Conservation (phyloP, 2,329 filamentous ascomycete species). For the Exophiala dermatitidis region DNA sequence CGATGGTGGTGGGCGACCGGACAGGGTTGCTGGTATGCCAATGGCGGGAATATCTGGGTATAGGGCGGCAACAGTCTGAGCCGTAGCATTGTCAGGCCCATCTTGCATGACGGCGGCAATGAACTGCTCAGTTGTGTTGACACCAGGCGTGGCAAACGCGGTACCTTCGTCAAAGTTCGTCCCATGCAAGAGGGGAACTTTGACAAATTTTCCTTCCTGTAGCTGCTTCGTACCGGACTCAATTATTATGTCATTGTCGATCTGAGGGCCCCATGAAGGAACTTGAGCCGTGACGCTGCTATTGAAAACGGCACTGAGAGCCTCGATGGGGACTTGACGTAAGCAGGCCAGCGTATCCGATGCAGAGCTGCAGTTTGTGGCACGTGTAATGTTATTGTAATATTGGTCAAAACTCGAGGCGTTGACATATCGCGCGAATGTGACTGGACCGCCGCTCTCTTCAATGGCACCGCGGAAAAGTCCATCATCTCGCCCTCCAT, state of each 20-base stretch:
- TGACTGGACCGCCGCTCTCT: slow-evolving; percentile 41
- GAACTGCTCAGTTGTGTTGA: slow-evolving; percentile 52
- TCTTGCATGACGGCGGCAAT: slow-evolving; percentile 34
- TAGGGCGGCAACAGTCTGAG: slow-evolving; percentile 36
- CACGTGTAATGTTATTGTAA: slow-evolving; percentile 56
- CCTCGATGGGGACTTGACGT: slow-evolving; percentile 52
- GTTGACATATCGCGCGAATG: not conserved
- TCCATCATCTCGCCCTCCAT: slow-evolving; percentile 48
- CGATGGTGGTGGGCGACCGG: slow-evolving; percentile 16
- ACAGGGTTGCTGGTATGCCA: slow-evolving; percentile 43
- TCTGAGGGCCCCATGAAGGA: slow-evolving; percentile 6
- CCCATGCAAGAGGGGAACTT: slow-evolving; percentile 57
- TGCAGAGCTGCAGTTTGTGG: slow-evolving; percentile 52
- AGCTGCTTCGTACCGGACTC: slow-evolving; percentile 49
- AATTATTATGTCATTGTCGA: slow-evolving; percentile 50
- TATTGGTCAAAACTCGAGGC: slow-evolving; percentile 14
- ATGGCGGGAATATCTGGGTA: slow-evolving; percentile 49
- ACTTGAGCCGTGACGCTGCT: slow-evolving; percentile 13
- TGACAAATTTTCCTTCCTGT: slow-evolving; percentile 52
- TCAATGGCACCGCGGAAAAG: slow-evolving; percentile 50
- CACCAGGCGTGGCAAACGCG: slow-evolving; percentile 45
- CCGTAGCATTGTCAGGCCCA: slow-evolving; percentile 16
- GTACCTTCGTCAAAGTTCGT: slow-evolving; percentile 61
- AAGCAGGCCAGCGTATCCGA: slow-evolving; percentile 59
- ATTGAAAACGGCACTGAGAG: slow-evolving; percentile 51